A percentile compares a stretch with the other conserved stretches of the same genome.
phyloP scores from a whole-genome alignment of 306 rosid species.

The Gillenia trifoliata region DNA sequence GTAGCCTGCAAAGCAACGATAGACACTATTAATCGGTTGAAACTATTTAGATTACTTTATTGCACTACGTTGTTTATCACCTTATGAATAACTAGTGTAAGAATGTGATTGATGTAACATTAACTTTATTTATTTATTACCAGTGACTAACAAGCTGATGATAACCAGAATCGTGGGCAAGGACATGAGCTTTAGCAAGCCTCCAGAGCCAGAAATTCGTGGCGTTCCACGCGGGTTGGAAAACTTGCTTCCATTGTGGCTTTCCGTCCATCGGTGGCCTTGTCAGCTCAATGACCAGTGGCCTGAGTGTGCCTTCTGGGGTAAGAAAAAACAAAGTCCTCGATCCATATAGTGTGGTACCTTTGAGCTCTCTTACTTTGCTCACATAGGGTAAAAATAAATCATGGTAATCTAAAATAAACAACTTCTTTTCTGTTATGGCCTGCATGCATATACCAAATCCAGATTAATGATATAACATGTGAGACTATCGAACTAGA shows the following conservation, averaged over 20 bases:
- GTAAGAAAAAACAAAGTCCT: slow-evolving; percentile 66
- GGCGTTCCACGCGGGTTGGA: slow-evolving; percentile 49
- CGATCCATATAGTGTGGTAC: slow-evolving; percentile 76
- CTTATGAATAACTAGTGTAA: no score
- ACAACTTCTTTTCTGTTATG: slow-evolving; percentile 54
- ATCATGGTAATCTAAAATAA: slow-evolving; percentile 77
- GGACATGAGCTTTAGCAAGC: slow-evolving; percentile 77
- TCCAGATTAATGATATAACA: not conserved
- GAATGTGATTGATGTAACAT: not conserved
- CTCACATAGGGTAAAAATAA: slow-evolving; percentile 56
- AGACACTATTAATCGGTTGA: not conserved
- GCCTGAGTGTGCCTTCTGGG: slow-evolving; percentile 40
- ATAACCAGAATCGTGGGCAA: slow-evolving; percentile 76
- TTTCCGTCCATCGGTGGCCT: slow-evolving; percentile 64
- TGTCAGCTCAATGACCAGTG: slow-evolving; percentile 66
- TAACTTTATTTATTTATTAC: slow-evolving; percentile 21
- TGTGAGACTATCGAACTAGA: not conserved
- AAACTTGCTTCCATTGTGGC: slow-evolving; percentile 66
- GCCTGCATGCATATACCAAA: slow-evolving; percentile 37
- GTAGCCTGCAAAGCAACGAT: slow-evolving; percentile 37
- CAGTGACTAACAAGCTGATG: slow-evolving; percentile 90
- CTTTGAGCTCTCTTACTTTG: slow-evolving; percentile 49
- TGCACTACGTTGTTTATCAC: not conserved
- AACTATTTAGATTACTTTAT: not conserved
- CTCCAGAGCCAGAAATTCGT: slow-evolving; percentile 87